These are phyloP conservation scores for Globisporangium perplexum DNA, from an alignment of 352 stramenopile species.

Conservation along the genomic window DNA sequence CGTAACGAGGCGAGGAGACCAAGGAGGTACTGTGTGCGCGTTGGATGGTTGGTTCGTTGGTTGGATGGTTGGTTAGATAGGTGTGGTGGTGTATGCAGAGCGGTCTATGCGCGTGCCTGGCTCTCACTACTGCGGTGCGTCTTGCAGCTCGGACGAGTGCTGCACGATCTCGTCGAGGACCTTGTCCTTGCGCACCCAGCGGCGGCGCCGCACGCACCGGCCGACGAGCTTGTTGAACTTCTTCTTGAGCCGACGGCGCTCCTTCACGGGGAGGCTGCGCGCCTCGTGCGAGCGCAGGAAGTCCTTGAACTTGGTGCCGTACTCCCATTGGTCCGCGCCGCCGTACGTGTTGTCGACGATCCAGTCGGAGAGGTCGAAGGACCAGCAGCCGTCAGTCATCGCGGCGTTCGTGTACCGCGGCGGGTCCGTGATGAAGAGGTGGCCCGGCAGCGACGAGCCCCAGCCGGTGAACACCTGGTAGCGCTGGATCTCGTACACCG, in stretches of 20 bases:
- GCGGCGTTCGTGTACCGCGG: constrained; percentile 70
- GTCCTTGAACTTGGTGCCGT: constrained; percentile 83
- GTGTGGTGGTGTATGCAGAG: background rate
- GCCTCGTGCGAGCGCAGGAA: constrained; percentile 62
- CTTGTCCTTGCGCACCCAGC: constrained; percentile 76
- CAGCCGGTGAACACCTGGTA: constrained; percentile 83
- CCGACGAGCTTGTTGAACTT: constrained; percentile 81
- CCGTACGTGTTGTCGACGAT: constrained; percentile 73
- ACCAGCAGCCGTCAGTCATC: constrained; percentile 56
- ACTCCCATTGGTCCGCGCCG: constrained; percentile 76
- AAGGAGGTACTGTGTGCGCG: background rate
- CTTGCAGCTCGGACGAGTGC: background rate
- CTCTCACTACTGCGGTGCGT: background rate
- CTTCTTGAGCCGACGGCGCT: constrained; percentile 68
- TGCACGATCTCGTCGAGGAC: constrained; percentile 27
- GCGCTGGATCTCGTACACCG: constrained; percentile 78
- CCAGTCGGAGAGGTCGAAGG: constrained; percentile 68
- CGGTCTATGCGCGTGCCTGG: background rate
- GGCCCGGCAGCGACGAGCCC: constrained; percentile 67
- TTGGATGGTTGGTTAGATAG: no score
- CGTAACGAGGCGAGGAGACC: constrained; percentile 11
- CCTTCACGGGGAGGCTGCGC: constrained; percentile 33
- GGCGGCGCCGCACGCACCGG: constrained; percentile 66
- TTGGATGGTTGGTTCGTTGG: background rate
- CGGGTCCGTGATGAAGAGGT: constrained; percentile 73